phyloP scores from a whole-genome alignment of 192 early-diverging fungal genomes.

The Coemansia sp. region DNA sequence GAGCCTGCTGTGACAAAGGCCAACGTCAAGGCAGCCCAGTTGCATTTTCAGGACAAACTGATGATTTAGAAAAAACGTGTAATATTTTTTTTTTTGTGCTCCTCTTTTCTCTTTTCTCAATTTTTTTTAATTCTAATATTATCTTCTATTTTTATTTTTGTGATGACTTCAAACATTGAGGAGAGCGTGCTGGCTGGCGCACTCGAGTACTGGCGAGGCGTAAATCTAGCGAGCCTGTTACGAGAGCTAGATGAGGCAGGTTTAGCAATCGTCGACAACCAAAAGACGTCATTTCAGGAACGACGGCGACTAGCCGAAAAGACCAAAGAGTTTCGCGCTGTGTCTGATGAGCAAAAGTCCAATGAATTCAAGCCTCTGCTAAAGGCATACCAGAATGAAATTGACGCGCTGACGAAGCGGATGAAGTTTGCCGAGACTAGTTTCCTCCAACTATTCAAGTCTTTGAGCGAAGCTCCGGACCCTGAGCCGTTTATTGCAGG shows the following conservation, averaged over 20 bases:
- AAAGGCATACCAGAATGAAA: constrained; percentile 89
- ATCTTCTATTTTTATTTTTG: background rate
- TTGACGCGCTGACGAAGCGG: constrained; percentile 82
- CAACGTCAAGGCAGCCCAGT: constrained; percentile 42
- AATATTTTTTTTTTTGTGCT: constrained; percentile 1
- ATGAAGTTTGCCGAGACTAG: constrained; percentile 81
- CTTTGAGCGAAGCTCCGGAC: constrained; percentile 81
- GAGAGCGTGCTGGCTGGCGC: constrained; percentile 37
- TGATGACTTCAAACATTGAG: constrained; percentile 19
- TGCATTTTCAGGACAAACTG: constrained; percentile 30
- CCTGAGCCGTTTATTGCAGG: constrained; percentile 72
- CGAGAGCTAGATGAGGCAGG: constrained; percentile 75
- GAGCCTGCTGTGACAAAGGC: constrained; percentile 55
- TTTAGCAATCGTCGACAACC: constrained; percentile 80
- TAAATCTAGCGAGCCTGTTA: constrained; percentile 71
- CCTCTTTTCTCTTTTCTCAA: background rate
- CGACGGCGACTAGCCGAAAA: constrained; percentile 84
- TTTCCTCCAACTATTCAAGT: constrained; percentile 80
- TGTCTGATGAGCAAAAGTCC: constrained; percentile 77
- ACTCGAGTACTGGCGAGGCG: constrained; percentile 50
- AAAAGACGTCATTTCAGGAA: constrained; percentile 73
- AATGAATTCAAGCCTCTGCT: constrained; percentile 76
- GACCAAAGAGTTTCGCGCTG: constrained; percentile 85
- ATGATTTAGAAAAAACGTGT: background rate
- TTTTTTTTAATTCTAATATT: constrained; percentile 1